phyloP scores from a whole-genome alignment of 163 green algal species.

The Scenedesmus sp. region DNA sequence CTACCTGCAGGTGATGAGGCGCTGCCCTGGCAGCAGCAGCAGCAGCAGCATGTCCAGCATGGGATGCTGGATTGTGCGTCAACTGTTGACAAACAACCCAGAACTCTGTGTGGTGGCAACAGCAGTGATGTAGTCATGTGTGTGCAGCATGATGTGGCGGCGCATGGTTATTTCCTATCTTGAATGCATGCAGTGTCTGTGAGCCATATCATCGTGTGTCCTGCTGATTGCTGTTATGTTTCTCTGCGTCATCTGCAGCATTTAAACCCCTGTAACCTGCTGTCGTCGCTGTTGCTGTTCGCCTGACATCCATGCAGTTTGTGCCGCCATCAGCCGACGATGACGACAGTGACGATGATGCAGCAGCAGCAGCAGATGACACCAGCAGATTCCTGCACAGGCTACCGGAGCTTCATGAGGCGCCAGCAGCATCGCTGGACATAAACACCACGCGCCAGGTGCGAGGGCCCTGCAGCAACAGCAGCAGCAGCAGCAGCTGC shows the following conservation, averaged over 20 bases:
- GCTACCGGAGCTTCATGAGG: conserved; percentile 20
- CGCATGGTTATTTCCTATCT: no score
- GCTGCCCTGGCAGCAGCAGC: background rate
- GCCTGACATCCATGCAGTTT: background rate
- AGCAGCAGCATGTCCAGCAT: background rate
- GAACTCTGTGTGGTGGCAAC: background rate
- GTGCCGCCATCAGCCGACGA: conserved; percentile 7
- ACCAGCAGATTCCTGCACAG: background rate
- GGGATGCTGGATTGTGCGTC: background rate
- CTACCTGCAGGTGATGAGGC: conserved; percentile 10
- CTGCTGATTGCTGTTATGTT: background rate
- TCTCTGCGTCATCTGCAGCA: background rate
- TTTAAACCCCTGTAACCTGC: background rate
- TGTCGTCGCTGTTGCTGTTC: background rate
- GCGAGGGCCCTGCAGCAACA: background rate
- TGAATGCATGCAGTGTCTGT: background rate
- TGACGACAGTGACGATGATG: background rate
- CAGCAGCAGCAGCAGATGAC: background rate
- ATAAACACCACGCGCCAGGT: conserved; percentile 34
- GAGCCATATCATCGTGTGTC: background rate
- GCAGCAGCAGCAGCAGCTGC: background rate
- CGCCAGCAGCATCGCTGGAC: conserved; percentile 24
- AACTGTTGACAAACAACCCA: background rate
- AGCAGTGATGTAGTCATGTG: background rate
- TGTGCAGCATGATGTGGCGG: no score